Base-by-base conservation (phyloP, 2,329 filamentous ascomycete genomes). In the Penicillium paneum region DNA sequence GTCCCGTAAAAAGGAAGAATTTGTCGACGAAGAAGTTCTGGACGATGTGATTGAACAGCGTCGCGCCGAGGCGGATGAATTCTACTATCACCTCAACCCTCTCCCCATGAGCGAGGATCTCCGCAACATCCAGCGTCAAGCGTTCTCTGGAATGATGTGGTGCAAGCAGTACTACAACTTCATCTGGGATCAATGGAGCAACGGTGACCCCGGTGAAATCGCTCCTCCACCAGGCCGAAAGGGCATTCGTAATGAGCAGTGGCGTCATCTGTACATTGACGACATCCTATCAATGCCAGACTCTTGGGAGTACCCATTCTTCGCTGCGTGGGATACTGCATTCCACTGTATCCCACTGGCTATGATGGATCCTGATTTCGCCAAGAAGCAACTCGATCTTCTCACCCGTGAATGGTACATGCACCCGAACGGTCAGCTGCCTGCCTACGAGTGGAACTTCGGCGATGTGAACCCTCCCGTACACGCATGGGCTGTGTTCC, bases 371-470 rank as follows among this genome's bases (percentile, higher is more conserved):
- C 94, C 93, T 0, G 93, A 97, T 39, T 97, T 97, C 67, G 92
- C 93, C 52, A 97, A 97, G 83, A 97, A 96, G 78, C 93, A 97
- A 75, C 85, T 97, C 46, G 94, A 97, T 70, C 78, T 97, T 39
- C 93, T 97, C 71, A 97, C 93, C 2, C 83, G 93, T 67, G 94
- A 97, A 77, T 97, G 93, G 94, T 97, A 97, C 78, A 96, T 94
- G 83, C 93, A 97, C 74, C 93, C 93, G 15, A 97, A 97, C 67
- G 94, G 93, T 42, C 93, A 97, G 74, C 78, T 97, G 35, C 91
- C 92, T 47, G 92, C 93, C 64, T 94, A 87, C 67, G 93, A 97
- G 72, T 97, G 93, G 93, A 97, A 97, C 71, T 97, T 97, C 76
- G 88, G 92, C 50, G 94, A 97, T 66, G 93, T 97, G 60, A 97